Percentiles rank a stretch among this genome's conserved stretches.
These are phyloP conservation scores for Suillus tomentosus DNA, from an alignment of 768 basidiomycete species.

Conservation along the genomic window DNA sequence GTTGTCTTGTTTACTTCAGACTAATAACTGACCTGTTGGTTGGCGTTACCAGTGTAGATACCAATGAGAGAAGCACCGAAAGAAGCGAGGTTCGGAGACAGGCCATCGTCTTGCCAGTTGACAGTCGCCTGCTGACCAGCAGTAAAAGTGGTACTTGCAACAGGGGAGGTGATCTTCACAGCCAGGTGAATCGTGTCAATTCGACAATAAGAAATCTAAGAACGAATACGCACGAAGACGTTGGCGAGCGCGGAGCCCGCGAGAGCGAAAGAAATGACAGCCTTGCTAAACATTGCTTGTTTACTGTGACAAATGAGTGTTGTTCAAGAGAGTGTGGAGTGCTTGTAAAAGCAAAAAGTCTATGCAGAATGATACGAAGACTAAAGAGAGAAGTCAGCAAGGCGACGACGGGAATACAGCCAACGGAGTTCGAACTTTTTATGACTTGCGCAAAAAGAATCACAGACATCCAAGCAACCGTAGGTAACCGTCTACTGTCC, in stretches of 20 bases:
- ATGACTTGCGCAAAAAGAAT: neutral
- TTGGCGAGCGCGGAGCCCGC: slow-evolving; percentile 55
- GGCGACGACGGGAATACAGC: slow-evolving; percentile 1
- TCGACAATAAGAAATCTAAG: neutral
- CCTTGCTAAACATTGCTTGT: slow-evolving; percentile 53
- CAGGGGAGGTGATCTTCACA: slow-evolving; percentile 59
- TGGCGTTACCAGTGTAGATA: slow-evolving; percentile 64
- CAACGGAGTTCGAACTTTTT: slow-evolving; percentile 36
- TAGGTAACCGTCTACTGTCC: neutral
- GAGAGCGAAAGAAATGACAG: slow-evolving; percentile 51
- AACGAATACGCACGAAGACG: slow-evolving; percentile 48
- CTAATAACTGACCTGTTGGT: slow-evolving; percentile 52
- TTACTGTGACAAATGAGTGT: slow-evolving; percentile 17
- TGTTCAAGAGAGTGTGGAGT: slow-evolving; percentile 28
- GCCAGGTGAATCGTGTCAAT: slow-evolving; percentile 6
- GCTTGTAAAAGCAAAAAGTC: slow-evolving; percentile 15
- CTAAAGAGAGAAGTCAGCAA: slow-evolving; percentile 2
- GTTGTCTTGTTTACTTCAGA: neutral
- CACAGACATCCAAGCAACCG: neutral
- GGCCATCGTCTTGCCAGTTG: slow-evolving; percentile 60
- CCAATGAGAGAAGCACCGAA: slow-evolving; percentile 56
- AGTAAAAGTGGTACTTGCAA: slow-evolving; percentile 43
- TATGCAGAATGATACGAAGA: neutral
- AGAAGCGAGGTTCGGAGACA: slow-evolving; percentile 45
- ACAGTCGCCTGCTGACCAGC: slow-evolving; percentile 54